Evolutionary conservation across 1,139 yeast genomes (phyloP), one percentile per base, ranked within the genome.

Genomic region (Zygoascus meyerae): DNA sequence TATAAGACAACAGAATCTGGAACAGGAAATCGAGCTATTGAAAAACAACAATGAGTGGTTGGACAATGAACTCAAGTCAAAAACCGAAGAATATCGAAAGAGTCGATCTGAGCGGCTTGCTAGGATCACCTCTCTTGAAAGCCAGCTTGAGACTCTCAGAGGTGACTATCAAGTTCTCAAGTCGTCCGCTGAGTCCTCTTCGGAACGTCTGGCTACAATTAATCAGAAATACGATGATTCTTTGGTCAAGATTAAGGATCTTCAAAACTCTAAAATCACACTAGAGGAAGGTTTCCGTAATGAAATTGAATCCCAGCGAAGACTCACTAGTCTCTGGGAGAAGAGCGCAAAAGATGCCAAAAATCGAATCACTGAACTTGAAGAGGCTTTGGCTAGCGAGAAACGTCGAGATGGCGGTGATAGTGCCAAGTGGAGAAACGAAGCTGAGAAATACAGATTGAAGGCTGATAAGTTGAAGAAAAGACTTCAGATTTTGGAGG

Each of bases 291-390:
- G 76, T 38, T 80, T 78, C 56, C 65, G 79, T 38, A 75, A 75
- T 46, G 95, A 86, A 57, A 69, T 84, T 59, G 66, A 78, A 2
- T 67, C 78, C 34, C 87, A 83, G 61, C 81, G 81, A 50, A 79
- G 86, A 43, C 65, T 82, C 34, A 71, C 79, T 2, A 79, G 76
- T 40, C 69, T 85, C 15, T 71, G 86, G 52, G 79, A 82, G 47
- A 77, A 71, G 34, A 68, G 80, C 5, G 62, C 69, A 2, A 53
- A 56, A 26, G 59, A 56, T 5, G 53, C 62, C 17, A 56, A 60
- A 47, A 48, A 45, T 3, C 49, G 65, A 21, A 54, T 76, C 40
- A 60, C 64, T 15, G 73, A 74, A 42, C 62, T 79, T 14, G 79
- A 76, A 51, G 62, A 63, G 8, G 60, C 71, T 0, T 59, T 76